Percentiles rank a stretch among this genome's conserved stretches.
These are phyloP conservation scores for Quercus lobata DNA, from an alignment of 331 rosid genomes.

Conservation along the genomic window DNA sequence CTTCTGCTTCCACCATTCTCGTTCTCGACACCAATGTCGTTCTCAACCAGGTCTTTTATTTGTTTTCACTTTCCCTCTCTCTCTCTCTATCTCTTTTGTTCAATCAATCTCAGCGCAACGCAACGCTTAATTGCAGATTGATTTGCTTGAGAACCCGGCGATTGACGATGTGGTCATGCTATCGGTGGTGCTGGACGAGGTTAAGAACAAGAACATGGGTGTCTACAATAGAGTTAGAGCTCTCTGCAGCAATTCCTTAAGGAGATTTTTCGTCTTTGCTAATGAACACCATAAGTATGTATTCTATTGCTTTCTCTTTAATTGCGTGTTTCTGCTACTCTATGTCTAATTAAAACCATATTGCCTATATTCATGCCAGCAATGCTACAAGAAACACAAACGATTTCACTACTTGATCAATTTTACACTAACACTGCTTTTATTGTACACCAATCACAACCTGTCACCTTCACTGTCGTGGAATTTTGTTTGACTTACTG, in stretches of 20 bases:
- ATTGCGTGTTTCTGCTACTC: no score
- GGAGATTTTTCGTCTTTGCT: constrained; percentile 84
- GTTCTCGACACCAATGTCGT: constrained; percentile 89
- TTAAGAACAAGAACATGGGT: constrained; percentile 69
- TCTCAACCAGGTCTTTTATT: constrained; percentile 66
- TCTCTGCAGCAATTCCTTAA: constrained; percentile 54
- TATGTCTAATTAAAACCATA: no score
- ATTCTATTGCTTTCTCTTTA: not conserved
- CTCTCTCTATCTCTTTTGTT: not conserved
- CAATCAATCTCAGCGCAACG: no score
- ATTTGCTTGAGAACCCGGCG: constrained; percentile 88
- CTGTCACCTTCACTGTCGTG: no score
- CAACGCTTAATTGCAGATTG: constrained; percentile 50
- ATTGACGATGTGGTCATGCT: constrained; percentile 81
- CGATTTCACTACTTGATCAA: no score
- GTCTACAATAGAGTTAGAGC: constrained; percentile 81
- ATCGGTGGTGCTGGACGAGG: constrained; percentile 85
- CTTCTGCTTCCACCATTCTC: constrained; percentile 69
- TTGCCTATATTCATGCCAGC: no score
- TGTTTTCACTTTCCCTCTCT: not conserved
- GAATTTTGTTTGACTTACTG: no score
- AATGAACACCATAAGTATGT: constrained; percentile 85
- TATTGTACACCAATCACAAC: no score
- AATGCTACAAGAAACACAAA: no score
- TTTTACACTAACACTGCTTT: no score